Percentiles rank a stretch among this genome's conserved stretches.
Conservation (phyloP, 1,139 yeast genomes). For the Zygotorulaspora mrakii region DNA sequence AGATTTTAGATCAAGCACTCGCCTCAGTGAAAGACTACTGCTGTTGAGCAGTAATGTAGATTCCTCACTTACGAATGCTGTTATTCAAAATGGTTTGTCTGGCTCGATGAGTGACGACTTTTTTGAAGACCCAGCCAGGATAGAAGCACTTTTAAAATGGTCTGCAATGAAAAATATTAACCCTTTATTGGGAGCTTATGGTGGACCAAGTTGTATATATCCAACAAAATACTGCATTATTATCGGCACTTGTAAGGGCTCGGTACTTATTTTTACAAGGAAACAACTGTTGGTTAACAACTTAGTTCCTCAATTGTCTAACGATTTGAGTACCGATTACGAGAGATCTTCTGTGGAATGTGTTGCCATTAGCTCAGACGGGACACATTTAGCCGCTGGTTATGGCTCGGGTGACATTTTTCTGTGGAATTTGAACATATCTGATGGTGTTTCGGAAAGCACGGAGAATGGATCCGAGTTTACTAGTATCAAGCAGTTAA, state of each 20-base stretch:
- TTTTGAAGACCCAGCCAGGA: constrained; percentile 7
- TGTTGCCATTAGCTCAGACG: constrained; percentile 49
- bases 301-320: constrained; percentile 24
- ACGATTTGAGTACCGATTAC: constrained; percentile 9
- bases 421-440: constrained; percentile 44
- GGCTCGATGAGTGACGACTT: constrained; percentile 2
- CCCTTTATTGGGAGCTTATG: constrained; percentile 28
- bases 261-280: constrained; percentile 29
- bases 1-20: constrained; percentile 14
- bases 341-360: constrained; percentile 40
- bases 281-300: constrained; percentile 29
- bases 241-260: constrained; percentile 34
- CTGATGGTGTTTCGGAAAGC: constrained; percentile 7
- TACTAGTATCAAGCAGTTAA: constrained; percentile 14
- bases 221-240: constrained; percentile 29
- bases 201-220: constrained; percentile 30
- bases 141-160: constrained; percentile 26
- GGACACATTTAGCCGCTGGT: constrained; percentile 48
- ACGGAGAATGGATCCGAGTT: constrained; percentile 4
- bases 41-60: neutral
- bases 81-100: constrained; percentile 1
- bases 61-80: neutral
- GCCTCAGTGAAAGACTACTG: constrained; percentile 11
- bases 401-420: constrained; percentile 45
- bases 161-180: constrained; percentile 25